phyloP scores from a whole-genome alignment of 371 early-diverging fungal species.

The Conidiobolus incongruus region DNA sequence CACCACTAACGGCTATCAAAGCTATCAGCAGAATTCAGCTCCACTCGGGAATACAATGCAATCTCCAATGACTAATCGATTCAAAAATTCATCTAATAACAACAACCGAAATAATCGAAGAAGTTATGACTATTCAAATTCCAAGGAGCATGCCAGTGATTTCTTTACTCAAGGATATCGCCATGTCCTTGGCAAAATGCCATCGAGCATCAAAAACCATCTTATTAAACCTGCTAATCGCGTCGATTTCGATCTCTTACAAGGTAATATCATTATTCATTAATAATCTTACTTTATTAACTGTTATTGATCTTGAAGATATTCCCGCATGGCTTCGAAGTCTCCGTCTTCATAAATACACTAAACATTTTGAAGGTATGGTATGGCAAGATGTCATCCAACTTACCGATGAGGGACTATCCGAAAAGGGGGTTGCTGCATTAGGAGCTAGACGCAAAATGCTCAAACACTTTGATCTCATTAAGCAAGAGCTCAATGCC shows the following conservation, averaged over 20 bases:
- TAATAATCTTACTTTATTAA: neutral
- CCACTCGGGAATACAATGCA: neutral
- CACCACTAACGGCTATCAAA: neutral
- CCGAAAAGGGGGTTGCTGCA: slow-evolving; percentile 68
- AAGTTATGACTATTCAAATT: neutral
- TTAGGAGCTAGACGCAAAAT: slow-evolving; percentile 87
- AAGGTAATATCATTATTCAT: neutral
- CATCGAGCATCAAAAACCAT: neutral
- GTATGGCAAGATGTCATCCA: slow-evolving; percentile 69
- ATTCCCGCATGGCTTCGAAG: slow-evolving; percentile 81
- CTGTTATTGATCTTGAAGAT: too few species aligned
- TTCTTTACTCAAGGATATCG: neutral
- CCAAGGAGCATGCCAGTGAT: too few species aligned
- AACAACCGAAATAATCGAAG: neutral
- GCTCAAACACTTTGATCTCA: slow-evolving; percentile 84
- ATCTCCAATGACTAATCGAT: neutral
- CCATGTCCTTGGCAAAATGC: neutral
- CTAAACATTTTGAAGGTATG: slow-evolving; percentile 60
- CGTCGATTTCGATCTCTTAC: neutral
- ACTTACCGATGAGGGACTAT: slow-evolving; percentile 62
- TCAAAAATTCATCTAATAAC: neutral
- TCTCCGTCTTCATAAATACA: slow-evolving; percentile 88
- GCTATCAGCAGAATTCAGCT: neutral
- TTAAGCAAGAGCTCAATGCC: slow-evolving; percentile 21
- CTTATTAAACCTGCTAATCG: neutral